Evolutionary conservation across 1,284 basidiomycete genomes (phyloP).

Genomic region (Xerocomus nothofagi): DNA sequence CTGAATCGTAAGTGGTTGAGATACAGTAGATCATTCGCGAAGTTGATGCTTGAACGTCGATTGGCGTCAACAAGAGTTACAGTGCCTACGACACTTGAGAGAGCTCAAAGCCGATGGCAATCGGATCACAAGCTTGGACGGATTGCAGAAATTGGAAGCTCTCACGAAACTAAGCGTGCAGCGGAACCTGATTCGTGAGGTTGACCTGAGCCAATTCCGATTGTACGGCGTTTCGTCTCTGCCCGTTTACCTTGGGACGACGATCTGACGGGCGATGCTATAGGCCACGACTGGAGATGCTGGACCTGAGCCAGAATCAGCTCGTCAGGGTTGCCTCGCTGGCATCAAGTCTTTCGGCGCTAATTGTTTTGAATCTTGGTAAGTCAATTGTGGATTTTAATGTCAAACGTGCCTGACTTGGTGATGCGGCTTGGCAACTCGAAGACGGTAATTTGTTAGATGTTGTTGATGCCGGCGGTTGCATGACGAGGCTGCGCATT

Average conservation of each 20-base stretch:
- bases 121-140: conserved; percentile 73
- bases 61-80: conserved; percentile 58
- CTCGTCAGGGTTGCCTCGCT: conserved; percentile 63
- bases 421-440: conserved; percentile 18
- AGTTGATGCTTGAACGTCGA: conserved; percentile 9
- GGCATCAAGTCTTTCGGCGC: conserved; percentile 52
- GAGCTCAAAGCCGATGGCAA: conserved; percentile 91
- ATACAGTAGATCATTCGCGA: background rate
- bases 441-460: conserved; percentile 74
- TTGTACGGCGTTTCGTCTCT: conserved; percentile 56
- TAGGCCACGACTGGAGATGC: conserved; percentile 79
- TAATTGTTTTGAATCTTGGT: conserved; percentile 83
- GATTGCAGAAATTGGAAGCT: conserved; percentile 76
- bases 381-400: conserved; percentile 35
- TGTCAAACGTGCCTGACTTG: conserved; percentile 14
- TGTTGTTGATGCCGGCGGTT: conserved; percentile 49
- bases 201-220: conserved; percentile 63
- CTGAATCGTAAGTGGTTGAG: conserved; percentile 69
- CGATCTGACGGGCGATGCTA: conserved; percentile 24
- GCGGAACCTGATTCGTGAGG: conserved; percentile 67
- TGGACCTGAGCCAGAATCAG: conserved; percentile 82
- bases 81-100: conserved; percentile 80
- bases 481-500: conserved; percentile 74
- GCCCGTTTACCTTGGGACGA: conserved; percentile 4
- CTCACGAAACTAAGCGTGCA: conserved; percentile 84